Conservation (phyloP, 2,329 filamentous ascomycete genomes). For the Fusarium praegraminearum region DNA sequence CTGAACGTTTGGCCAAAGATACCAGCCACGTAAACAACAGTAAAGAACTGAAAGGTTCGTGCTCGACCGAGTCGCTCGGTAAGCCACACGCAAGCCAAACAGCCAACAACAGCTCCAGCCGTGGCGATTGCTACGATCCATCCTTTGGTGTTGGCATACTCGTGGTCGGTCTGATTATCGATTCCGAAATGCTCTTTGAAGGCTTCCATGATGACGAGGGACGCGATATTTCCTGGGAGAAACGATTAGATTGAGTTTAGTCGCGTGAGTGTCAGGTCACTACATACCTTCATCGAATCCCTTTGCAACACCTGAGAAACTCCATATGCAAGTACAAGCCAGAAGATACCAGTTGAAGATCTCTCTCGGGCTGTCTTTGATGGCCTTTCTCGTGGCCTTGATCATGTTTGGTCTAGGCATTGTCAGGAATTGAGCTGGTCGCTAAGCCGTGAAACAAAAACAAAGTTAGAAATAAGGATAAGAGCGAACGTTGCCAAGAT, state of each 20-base stretch:
- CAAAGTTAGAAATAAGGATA: neutral
- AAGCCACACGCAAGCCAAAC: constrained; percentile 44
- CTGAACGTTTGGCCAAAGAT: constrained; percentile 50
- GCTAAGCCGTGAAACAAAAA: neutral
- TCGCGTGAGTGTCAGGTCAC: neutral
- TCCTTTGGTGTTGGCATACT: constrained; percentile 49
- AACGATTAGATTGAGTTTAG: neutral
- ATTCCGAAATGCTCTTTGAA: constrained; percentile 47
- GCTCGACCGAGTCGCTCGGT: constrained; percentile 44
- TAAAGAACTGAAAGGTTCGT: constrained; percentile 46
- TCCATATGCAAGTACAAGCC: constrained; percentile 45
- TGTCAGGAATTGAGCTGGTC: neutral
- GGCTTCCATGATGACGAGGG: constrained; percentile 46
- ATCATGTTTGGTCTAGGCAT: constrained; percentile 44
- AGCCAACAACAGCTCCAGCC: constrained; percentile 49
- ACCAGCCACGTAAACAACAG: constrained; percentile 54
- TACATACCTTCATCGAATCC: constrained; percentile 48
- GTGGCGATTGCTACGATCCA: constrained; percentile 52
- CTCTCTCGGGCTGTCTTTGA: constrained; percentile 44
- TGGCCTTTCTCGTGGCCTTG: constrained; percentile 44
- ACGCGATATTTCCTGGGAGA: constrained; percentile 47
- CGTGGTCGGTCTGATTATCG: constrained; percentile 37
- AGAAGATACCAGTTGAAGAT: constrained; percentile 50
- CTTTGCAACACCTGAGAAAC: constrained; percentile 49
- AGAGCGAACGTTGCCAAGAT: neutral